Evolutionary conservation across 2,329 filamentous ascomycete genomes (phyloP).

Genomic region (Beauveria sp.): DNA sequence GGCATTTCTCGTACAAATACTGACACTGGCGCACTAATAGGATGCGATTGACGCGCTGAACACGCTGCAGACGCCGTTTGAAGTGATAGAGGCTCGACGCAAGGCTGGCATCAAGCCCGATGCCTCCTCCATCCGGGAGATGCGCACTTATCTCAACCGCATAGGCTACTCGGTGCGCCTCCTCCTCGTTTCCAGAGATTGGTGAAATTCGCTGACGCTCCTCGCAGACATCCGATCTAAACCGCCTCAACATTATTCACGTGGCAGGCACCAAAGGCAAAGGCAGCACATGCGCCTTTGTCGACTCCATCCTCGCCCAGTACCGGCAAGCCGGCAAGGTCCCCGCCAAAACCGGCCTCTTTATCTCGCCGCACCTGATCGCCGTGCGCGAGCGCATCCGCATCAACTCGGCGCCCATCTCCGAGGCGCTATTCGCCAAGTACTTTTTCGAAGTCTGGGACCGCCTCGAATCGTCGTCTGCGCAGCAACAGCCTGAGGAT

Average conservation of each 20-base stretch:
- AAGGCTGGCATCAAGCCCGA: conserved; percentile 68
- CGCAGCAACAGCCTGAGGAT: conserved; percentile 1
- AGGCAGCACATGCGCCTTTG: conserved; percentile 63
- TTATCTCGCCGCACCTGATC: conserved; percentile 62
- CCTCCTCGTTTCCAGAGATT: background rate
- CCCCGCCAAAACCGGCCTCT: conserved; percentile 49
- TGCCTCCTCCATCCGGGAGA: conserved; percentile 64
- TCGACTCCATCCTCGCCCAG: conserved; percentile 52
- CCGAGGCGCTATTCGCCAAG: conserved; percentile 49
- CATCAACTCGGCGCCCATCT: conserved; percentile 50
- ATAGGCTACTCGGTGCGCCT: conserved; percentile 61
- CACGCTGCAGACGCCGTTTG: conserved; percentile 81
- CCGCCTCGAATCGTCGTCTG: conserved; percentile 31
- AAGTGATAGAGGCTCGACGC: conserved; percentile 68
- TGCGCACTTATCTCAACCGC: conserved; percentile 67
- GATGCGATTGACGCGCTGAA: conserved; percentile 83
- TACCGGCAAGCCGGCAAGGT: conserved; percentile 30
- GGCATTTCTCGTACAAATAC: background rate
- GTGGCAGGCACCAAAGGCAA: conserved; percentile 73
- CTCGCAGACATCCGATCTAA: conserved; percentile 37
- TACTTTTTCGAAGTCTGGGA: conserved; percentile 66
- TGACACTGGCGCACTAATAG: conserved; percentile 33
- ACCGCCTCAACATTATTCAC: conserved; percentile 59
- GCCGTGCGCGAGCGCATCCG: conserved; percentile 61
- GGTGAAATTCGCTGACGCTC: background rate